Evolutionary conservation across 192 early-diverging fungal species (phyloP).

Genomic region (Ambispora gerdemannii): DNA sequence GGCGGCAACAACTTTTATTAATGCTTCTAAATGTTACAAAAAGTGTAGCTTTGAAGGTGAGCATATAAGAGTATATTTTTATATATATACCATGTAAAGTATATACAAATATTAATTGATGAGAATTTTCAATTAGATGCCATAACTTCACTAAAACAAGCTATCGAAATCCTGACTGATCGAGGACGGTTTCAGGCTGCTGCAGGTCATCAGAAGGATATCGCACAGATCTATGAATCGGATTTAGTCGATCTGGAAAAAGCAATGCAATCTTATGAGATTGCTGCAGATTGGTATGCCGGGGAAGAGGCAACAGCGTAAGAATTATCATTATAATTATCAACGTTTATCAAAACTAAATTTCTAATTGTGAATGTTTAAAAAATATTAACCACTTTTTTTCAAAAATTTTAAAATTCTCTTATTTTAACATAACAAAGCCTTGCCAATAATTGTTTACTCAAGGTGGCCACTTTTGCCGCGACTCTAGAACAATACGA

Average conservation of each 20-base stretch:
- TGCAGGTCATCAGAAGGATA: slow-evolving; percentile 90
- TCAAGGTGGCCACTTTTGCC: slow-evolving; percentile 90
- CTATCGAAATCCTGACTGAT: slow-evolving; percentile 80
- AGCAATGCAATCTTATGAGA: slow-evolving; percentile 84
- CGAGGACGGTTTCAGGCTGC: slow-evolving; percentile 84
- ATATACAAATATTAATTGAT: too few relatives aligned
- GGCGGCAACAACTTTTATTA: slow-evolving; percentile 76
- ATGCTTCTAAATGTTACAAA: slow-evolving; percentile 89
- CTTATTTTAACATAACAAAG: slow-evolving; percentile 38
- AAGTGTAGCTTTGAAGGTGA: slow-evolving; percentile 74
- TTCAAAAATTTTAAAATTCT: not conserved
- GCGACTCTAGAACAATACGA: slow-evolving; percentile 87
- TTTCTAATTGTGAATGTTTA: not conserved
- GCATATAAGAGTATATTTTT: too few relatives aligned
- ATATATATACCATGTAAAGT: too few relatives aligned
- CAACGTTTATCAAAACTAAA: not conserved
- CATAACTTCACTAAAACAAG: slow-evolving; percentile 67
- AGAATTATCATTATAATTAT: slow-evolving; percentile 32
- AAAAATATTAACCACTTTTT: not conserved
- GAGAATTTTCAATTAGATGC: slow-evolving; percentile 70
- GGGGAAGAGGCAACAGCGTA: slow-evolving; percentile 88
- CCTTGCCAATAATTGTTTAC: slow-evolving; percentile 81
- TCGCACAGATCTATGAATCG: slow-evolving; percentile 88
- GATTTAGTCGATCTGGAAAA: slow-evolving; percentile 75
- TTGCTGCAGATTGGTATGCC: slow-evolving; percentile 91